Evolutionary conservation across 345 rosid species (phyloP), one percentile per base, ranked within the genome.

Genomic region (Euphorbia lathyris): DNA sequence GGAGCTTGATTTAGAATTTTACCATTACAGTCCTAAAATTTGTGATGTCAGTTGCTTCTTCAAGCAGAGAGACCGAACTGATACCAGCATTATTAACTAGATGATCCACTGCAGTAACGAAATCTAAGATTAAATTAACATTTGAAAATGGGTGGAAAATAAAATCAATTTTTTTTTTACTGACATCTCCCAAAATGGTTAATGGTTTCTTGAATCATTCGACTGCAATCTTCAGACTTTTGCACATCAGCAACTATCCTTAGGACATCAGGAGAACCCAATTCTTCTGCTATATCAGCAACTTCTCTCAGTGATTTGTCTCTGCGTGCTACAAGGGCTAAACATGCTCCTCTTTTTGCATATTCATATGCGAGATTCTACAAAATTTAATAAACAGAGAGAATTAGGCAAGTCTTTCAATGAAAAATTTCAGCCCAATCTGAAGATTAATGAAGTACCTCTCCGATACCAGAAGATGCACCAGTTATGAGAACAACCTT

Each of bases 381-480:
- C 71, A 73, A 48, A 38, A n/a, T n/a, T 45, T 9, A 5, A 40
- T 45, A 34, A 34, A 2, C 38, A 34, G 51, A 45, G 51, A 16
- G 19, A 1, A 45, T 45, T 34, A 34, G 38, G 7, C 7, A 34
- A 34, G 38, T 34, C 38, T 34, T 34, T 34, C 38, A 34, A 34
- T 34, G 7, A 34, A 34, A 34, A 34, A 34, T 2, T 2, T 34
- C 38, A 34, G 38, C n/a, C n/a, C n/a, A n/a, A n/a, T n/a, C n/a
- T n/a, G n/a, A 1, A n/a, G 0, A 58, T 0, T 60, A 60, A 60
- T 32, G 34, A 11, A 51, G 60, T 70, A 85, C 91, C 91, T 88
- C 91, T 63, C 91, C 93, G 2, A 88, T 83, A 57, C 89, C 90
- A 1, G 96, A 87, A 58, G 92, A 87, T 48, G 88, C 89, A 13